Evolutionary conservation across 352 stramenopile species (phyloP).

Genomic region (Phytophthora litchii): DNA sequence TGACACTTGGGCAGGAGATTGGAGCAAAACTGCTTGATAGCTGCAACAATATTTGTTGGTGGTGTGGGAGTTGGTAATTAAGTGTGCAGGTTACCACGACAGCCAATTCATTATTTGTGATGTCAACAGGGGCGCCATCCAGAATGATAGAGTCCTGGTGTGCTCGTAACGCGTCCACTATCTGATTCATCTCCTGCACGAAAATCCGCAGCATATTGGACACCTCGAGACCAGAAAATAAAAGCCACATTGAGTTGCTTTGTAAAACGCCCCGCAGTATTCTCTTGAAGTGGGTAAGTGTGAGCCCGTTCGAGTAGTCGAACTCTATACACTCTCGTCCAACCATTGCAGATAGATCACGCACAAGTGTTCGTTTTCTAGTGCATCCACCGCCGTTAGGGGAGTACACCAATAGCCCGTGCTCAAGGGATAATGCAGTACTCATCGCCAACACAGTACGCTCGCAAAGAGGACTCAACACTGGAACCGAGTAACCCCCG

Average conservation of each 20-base stretch:
- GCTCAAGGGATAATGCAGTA: conserved; percentile 55
- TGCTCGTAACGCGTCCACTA: conserved; percentile 50
- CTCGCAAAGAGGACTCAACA: conserved; percentile 67
- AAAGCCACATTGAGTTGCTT: conserved; percentile 48
- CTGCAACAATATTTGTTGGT: conserved; percentile 55
- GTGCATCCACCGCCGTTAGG: conserved; percentile 19
- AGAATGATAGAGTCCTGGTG: conserved; percentile 39
- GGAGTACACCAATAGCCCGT: conserved; percentile 53
- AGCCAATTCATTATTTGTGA: conserved; percentile 41
- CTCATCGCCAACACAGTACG: conserved; percentile 63
- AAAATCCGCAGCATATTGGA: conserved; percentile 42
- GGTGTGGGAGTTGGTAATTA: conserved; percentile 27
- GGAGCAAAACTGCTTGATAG: conserved; percentile 53
- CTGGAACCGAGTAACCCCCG: conserved; percentile 42
- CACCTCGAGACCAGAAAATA: conserved; percentile 46
- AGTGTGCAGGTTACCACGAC: conserved; percentile 47
- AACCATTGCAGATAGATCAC: conserved; percentile 51
- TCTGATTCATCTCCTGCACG: conserved; percentile 48
- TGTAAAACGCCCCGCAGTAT: conserved; percentile 49
- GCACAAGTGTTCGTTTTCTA: conserved; percentile 52
- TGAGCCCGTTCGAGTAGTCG: conserved; percentile 42
- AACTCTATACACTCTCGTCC: conserved; percentile 51
- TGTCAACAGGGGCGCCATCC: conserved; percentile 41
- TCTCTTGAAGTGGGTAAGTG: conserved; percentile 43
- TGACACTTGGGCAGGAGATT: conserved; percentile 38